Percentiles rank a stretch among this genome's conserved stretches.
These are phyloP conservation scores for Phlebiopsis flavidoalba DNA, from an alignment of 768 basidiomycete species.

Conservation along the genomic window DNA sequence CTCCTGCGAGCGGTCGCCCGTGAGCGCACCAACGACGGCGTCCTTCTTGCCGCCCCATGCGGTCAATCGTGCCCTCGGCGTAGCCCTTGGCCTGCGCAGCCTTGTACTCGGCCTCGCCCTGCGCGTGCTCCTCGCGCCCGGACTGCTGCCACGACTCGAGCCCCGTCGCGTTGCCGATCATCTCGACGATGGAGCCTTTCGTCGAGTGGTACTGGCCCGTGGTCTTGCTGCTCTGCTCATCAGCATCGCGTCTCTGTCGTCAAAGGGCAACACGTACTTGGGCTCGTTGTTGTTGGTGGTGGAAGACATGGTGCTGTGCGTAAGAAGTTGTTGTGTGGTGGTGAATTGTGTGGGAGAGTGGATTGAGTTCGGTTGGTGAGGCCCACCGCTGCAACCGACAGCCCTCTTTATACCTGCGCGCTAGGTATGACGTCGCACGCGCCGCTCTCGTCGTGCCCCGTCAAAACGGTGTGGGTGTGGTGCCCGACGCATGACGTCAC, in stretches of 20 bases:
- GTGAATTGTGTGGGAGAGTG: conserved; percentile 6
- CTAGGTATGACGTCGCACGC: background rate
- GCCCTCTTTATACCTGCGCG: background rate
- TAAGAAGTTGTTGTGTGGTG: background rate
- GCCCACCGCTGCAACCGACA: background rate
- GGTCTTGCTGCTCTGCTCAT: conserved; percentile 27
- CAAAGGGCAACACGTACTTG: conserved; percentile 15
- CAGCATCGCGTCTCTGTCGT: background rate
- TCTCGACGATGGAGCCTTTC: conserved; percentile 34
- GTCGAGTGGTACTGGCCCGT: conserved; percentile 35
- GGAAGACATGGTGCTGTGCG: conserved; percentile 16
- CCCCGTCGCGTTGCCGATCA: conserved; percentile 41
- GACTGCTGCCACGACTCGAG: conserved; percentile 35
- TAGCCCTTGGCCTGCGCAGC: conserved; percentile 47
- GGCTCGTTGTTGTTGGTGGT: conserved; percentile 20
- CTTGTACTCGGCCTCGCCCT: conserved; percentile 43
- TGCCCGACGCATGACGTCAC: background rate
- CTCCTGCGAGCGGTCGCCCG: conserved; percentile 52
- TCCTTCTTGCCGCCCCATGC: conserved; percentile 47
- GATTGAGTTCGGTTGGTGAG: background rate
- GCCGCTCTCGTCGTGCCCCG: background rate
- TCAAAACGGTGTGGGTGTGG: background rate
- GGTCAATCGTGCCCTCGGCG: conserved; percentile 42
- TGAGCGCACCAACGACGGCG: conserved; percentile 47
- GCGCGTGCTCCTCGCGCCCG: conserved; percentile 45